Evolutionary conservation across 139 green algal genomes (phyloP).

Genomic region (Zygnema circumcarinatum): DNA sequence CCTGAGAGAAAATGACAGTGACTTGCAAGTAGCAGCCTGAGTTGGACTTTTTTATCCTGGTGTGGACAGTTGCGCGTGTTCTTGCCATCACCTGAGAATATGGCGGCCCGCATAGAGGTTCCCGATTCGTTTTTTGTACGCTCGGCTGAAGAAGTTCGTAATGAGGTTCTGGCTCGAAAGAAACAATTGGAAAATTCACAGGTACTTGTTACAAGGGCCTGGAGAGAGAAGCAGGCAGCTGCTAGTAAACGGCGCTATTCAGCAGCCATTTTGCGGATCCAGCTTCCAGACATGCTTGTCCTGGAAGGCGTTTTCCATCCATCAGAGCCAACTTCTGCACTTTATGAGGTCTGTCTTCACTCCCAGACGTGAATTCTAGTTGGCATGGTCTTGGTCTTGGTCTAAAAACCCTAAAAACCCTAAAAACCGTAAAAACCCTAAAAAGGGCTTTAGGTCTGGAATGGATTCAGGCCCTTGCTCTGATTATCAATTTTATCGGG

Average conservation of each 20-base stretch:
- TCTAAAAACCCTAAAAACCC: too few species aligned
- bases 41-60: too few species aligned
- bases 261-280: conserved; percentile 40
- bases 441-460: too few species aligned
- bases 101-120: conserved; percentile 47
- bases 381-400: too few species aligned
- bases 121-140: conserved; percentile 53
- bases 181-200: conserved; percentile 45
- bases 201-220: conserved; percentile 48
- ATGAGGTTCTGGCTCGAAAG: conserved; percentile 17
- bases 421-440: too few species aligned
- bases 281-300: conserved; percentile 49
- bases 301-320: conserved; percentile 54
- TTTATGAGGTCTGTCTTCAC: conserved; percentile 51
- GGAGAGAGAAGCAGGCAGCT: conserved; percentile 33
- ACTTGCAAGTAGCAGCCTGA: too few species aligned
- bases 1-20: too few species aligned
- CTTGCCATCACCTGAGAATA: conserved; percentile 36
- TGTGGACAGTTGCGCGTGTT: conserved; percentile 57
- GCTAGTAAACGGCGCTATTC: conserved; percentile 20
- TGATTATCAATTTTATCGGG: too few species aligned
- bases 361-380: too few species aligned
- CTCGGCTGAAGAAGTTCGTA: conserved; percentile 28
- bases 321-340: conserved; percentile 27
- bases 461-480: too few species aligned